phyloP scores from a whole-genome alignment of 176 grass and related monocot species.

The Carex myosuroides region DNA sequence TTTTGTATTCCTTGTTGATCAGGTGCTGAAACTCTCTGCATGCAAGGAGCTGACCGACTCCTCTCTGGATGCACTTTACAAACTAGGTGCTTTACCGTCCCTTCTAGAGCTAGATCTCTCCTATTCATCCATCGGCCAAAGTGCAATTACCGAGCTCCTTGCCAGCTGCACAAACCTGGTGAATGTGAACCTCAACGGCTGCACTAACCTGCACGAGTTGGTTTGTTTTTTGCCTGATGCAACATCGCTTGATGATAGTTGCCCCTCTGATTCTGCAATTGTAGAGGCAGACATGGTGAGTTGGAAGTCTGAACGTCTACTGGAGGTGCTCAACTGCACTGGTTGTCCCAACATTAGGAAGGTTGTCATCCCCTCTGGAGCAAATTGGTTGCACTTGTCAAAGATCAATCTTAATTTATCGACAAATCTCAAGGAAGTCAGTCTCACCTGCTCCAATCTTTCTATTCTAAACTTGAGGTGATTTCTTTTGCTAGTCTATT shows the following conservation, averaged over 20 bases:
- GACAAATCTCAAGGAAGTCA: slow-evolving; percentile 87
- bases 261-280: slow-evolving; percentile 22
- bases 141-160: slow-evolving; percentile 63
- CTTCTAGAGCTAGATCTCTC: slow-evolving; percentile 92
- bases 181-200: slow-evolving; percentile 89
- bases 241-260: slow-evolving; percentile 39
- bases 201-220: slow-evolving; percentile 72
- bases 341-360: slow-evolving; percentile 93
- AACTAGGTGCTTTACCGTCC: slow-evolving; percentile 57
- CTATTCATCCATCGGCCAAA: slow-evolving; percentile 88
- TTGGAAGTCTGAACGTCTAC: slow-evolving; percentile 35
- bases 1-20: background rate
- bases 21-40: slow-evolving; percentile 89
- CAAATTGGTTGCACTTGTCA: slow-evolving; percentile 56
- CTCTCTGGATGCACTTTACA: slow-evolving; percentile 82
- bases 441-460: slow-evolving; percentile 69
- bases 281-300: slow-evolving; percentile 19
- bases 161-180: slow-evolving; percentile 70
- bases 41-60: slow-evolving; percentile 84
- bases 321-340: slow-evolving; percentile 89
- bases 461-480: slow-evolving; percentile 78
- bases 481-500: slow-evolving; percentile 3
- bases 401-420: slow-evolving; percentile 97
- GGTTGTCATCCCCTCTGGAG: slow-evolving; percentile 62
- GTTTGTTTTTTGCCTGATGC: slow-evolving; percentile 53